phyloP scores from a whole-genome alignment of 129 eudicot genomes.

The Erigeron canadensis region DNA sequence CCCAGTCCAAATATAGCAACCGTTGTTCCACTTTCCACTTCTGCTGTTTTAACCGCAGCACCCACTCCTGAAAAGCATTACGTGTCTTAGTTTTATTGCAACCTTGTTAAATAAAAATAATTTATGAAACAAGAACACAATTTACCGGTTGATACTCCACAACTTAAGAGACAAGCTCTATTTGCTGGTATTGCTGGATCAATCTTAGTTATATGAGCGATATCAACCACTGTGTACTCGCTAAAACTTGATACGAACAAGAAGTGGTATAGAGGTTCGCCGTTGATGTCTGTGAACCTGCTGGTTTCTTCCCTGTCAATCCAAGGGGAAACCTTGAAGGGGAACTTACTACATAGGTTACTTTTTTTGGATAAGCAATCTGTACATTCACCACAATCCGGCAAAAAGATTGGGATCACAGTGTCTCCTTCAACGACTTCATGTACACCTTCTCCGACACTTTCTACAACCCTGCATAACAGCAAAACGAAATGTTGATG shows the following conservation, averaged over 20 bases:
- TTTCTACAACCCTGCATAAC: conserved; percentile 71
- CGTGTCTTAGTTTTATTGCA: background rate
- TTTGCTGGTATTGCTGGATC: conserved; percentile 74
- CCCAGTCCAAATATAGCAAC: conserved; percentile 91
- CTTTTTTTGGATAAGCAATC: conserved; percentile 76
- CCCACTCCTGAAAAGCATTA: conserved; percentile 67
- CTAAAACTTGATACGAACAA: conserved; percentile 67
- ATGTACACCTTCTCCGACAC: conserved; percentile 70
- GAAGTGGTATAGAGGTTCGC: conserved; percentile 68
- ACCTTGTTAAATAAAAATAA: background rate
- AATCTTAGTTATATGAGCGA: conserved; percentile 57
- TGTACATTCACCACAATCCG: conserved; percentile 79
- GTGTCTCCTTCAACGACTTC: conserved; percentile 67
- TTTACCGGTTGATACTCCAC: conserved; percentile 90
- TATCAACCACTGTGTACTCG: conserved; percentile 83
- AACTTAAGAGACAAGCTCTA: conserved; percentile 81
- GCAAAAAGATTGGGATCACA: conserved; percentile 65
- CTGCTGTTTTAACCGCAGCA: conserved; percentile 86
- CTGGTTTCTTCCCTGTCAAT: conserved; percentile 76
- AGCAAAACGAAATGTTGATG: conserved; percentile 14
- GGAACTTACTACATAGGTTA: conserved; percentile 71
- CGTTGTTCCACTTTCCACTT: conserved; percentile 79
- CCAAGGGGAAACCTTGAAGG: conserved; percentile 57
- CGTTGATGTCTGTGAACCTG: conserved; percentile 85
- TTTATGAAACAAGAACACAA: background rate